Conservation (phyloP, 306 rosid genomes). For the Nissolia schottii region DNA sequence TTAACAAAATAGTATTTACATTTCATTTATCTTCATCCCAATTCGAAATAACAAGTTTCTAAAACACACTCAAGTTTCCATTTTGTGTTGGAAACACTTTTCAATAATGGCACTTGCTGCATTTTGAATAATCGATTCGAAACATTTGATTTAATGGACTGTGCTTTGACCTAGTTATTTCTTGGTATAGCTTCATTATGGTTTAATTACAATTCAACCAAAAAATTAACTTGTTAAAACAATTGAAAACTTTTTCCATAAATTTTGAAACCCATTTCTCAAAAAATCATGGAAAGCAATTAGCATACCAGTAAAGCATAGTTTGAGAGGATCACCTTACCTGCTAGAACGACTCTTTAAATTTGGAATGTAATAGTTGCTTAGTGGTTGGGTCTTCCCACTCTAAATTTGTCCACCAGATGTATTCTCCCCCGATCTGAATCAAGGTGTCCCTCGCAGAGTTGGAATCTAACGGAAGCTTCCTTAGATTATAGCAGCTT, state of each 20-base stretch:
- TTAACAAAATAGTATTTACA: no score
- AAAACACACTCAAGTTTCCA: no score
- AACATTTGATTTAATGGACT: background rate
- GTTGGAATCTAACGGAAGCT: background rate
- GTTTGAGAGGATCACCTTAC: no score
- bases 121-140: background rate
- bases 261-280: background rate
- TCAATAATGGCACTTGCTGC: no score
- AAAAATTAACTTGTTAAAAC: background rate
- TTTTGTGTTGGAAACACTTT: no score
- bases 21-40: no score
- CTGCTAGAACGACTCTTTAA: background rate
- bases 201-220: background rate
- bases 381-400: background rate
- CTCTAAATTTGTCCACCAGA: background rate
- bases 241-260: no score
- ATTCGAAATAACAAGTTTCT: no score
- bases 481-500: background rate
- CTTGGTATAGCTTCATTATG: no score
- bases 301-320: no score
- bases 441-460: background rate
- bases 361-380: background rate
- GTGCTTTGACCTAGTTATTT: no score
- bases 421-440: background rate
- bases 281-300: no score